These are phyloP conservation scores for Rosa persica DNA, from an alignment of 306 rosid species.

Conservation along the genomic window DNA sequence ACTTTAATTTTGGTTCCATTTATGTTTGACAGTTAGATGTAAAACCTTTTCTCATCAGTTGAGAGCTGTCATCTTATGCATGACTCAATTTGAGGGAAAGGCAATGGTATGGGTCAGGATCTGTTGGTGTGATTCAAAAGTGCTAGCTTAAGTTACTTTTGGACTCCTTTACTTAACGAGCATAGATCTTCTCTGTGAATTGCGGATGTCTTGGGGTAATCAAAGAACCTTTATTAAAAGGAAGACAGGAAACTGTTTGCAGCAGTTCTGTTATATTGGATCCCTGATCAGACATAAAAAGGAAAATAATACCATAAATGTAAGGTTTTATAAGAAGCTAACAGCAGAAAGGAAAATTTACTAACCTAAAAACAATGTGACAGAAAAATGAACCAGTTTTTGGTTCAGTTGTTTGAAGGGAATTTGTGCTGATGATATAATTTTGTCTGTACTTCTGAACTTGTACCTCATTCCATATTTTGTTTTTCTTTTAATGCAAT, in stretches of 20 bases:
- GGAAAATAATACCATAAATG: background rate
- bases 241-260: background rate
- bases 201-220: background rate
- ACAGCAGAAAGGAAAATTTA: background rate
- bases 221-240: background rate
- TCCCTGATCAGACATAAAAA: background rate
- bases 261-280: background rate
- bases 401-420: background rate
- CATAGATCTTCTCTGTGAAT: background rate
- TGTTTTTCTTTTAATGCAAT: background rate
- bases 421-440: background rate
- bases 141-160: background rate
- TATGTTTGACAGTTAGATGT: background rate
- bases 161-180: background rate
- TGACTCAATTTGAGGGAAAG: too few species aligned
- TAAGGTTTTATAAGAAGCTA: background rate
- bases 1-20: background rate
- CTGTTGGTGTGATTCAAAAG: too few species aligned
- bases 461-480: background rate
- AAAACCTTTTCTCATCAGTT: too few species aligned
- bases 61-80: background rate
- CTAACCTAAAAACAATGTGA: background rate
- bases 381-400: background rate
- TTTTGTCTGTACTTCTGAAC: background rate
- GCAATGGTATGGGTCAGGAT: background rate